These are phyloP conservation scores for Colletotrichum godetiae DNA, from an alignment of 2,329 filamentous ascomycete species.

Conservation along the genomic window DNA sequence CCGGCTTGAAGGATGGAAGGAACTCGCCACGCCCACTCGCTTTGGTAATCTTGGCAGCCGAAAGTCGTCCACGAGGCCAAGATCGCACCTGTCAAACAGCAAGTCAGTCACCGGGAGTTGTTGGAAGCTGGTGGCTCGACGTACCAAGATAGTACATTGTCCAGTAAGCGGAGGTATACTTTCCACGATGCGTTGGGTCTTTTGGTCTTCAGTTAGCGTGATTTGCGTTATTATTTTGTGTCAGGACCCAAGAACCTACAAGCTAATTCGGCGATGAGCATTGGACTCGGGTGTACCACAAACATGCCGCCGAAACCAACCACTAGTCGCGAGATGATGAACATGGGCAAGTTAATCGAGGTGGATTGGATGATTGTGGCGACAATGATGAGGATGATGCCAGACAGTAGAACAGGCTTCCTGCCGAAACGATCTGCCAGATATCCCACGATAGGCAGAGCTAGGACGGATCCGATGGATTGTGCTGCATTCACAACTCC, in stretches of 20 bases:
- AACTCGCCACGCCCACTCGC: slow-evolving; percentile 24
- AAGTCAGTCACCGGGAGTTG: background rate
- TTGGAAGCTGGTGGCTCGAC: background rate
- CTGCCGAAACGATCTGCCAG: slow-evolving; percentile 52
- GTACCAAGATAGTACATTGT: slow-evolving; percentile 45
- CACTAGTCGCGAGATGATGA: slow-evolving; percentile 46
- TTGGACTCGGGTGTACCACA: slow-evolving; percentile 49
- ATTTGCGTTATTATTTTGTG: too few relatives aligned
- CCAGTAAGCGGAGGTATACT: slow-evolving; percentile 47
- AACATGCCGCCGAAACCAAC: slow-evolving; percentile 52
- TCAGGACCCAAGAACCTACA: background rate
- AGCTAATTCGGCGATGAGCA: slow-evolving; percentile 48
- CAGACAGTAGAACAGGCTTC: slow-evolving; percentile 47
- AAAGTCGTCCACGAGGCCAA: slow-evolving; percentile 36
- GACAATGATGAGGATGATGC: slow-evolving; percentile 48
- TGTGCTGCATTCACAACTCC: slow-evolving; percentile 55
- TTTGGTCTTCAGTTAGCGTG: too few relatives aligned
- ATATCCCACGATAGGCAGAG: slow-evolving; percentile 52
- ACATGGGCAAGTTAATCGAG: slow-evolving; percentile 48
- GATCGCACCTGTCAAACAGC: slow-evolving; percentile 25
- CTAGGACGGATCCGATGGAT: slow-evolving; percentile 54
- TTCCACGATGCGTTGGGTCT: slow-evolving; percentile 48
- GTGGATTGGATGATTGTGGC: slow-evolving; percentile 50
- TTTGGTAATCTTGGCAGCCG: slow-evolving; percentile 24
- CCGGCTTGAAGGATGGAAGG: slow-evolving; percentile 24